Evolutionary conservation across 108 stramenopile genomes (phyloP), one percentile per base, ranked within the genome.

Genomic region (Conticribra guillardii): DNA sequence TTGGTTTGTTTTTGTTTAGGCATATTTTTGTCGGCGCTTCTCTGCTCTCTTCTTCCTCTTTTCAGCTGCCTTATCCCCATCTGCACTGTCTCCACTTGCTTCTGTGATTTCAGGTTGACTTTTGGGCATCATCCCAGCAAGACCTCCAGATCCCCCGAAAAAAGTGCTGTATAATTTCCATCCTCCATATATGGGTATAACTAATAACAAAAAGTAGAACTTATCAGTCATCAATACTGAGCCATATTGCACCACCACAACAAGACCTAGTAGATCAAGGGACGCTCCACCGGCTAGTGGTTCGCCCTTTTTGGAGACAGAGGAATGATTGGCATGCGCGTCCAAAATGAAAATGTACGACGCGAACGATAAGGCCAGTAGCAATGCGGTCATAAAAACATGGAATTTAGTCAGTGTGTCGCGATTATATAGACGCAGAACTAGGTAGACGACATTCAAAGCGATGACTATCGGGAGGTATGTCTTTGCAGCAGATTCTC

Each of bases 331-430:
- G 22, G 73, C 72, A 47, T 83, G 68, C 54, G 74, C 69, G 11
- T 84, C 81, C 48, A 88, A 71, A 23, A 88, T 84, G 7, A 83
- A 83, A 33, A 56, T 64, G 52, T 88, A 88, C 17, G 81, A 60
- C 58, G 67, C 56, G 53, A 17, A 73, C 19, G 85, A 76, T 14
- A 84, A 30, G 32, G 18, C 51, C 21, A 80, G 60, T 4, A 82
- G 47, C 19, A 83, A 0, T 18, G 75, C 52, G 3, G 64, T 65
- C 22, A 81, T 50, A 0, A 68, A 19, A 15, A 44, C 37, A 62
- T 71, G 80, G 34, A 72, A 57, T 55, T 55, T 68, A 14, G 68
- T 54, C 11, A 65, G 26, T 2, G 74, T 31, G 30, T 62, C n/a
- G 32, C 53, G 22, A 21, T 67, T 55, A 11, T 73, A 55, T 24